These are phyloP conservation scores for Suillus subaureus DNA, from an alignment of 768 basidiomycete genomes.

Conservation along the genomic window DNA sequence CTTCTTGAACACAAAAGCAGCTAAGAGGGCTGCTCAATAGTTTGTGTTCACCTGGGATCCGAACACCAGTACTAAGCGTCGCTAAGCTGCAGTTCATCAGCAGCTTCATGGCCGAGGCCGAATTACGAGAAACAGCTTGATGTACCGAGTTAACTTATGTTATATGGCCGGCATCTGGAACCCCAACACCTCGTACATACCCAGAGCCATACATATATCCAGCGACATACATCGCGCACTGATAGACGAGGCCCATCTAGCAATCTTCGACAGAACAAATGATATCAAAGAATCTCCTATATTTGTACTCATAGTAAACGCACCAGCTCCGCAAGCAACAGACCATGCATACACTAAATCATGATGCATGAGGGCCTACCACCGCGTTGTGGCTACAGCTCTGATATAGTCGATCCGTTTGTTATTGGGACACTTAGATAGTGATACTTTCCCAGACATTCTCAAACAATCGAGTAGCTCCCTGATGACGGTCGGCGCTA, in stretches of 20 bases:
- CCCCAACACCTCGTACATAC: not conserved
- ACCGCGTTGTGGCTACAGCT: not conserved
- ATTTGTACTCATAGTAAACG: not conserved
- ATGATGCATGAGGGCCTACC: not conserved
- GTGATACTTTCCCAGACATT: not conserved
- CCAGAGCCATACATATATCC: not conserved
- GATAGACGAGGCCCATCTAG: not conserved
- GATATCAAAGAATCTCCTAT: not conserved
- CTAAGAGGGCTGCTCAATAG: no score
- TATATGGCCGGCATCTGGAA: not conserved
- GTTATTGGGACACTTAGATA: no score
- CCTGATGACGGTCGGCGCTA: not conserved
- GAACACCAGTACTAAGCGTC: no score
- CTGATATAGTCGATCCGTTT: not conserved
- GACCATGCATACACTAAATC: not conserved
- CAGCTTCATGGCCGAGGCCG: no score
- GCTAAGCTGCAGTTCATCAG: not conserved
- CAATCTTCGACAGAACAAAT: not conserved
- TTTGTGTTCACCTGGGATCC: no score
- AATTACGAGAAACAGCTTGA: not conserved
- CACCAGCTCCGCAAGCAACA: not conserved
- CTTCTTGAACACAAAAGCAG: not conserved
- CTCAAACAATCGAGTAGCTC: constrained; percentile 3
- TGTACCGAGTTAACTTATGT: not conserved
- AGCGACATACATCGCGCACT: not conserved